These are phyloP conservation scores for Cornus suecica DNA, from an alignment of 148 eudicot species.

Conservation along the genomic window DNA sequence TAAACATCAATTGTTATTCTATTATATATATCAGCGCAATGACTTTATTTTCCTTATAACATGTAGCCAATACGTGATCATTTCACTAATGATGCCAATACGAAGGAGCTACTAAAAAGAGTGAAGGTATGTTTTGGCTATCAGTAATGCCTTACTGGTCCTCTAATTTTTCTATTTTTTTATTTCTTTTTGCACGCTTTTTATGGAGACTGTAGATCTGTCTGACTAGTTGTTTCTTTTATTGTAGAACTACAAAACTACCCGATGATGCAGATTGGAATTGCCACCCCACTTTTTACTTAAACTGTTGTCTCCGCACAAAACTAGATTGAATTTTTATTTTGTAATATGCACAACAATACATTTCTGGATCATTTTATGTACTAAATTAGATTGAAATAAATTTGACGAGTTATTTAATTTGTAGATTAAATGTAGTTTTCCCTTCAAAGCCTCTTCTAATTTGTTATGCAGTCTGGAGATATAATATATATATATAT, in stretches of 20 bases:
- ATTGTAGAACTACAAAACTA: constrained; percentile 30
- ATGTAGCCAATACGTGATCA: constrained; percentile 89
- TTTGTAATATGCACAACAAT: not conserved
- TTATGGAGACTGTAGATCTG: not conserved
- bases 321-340: not conserved
- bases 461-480: not conserved
- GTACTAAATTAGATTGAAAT: too few relatives aligned
- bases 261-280: constrained; percentile 22
- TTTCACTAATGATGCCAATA: constrained; percentile 51
- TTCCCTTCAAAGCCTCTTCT: too few relatives aligned
- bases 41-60: not conserved
- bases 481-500: too few relatives aligned
- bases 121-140: constrained; percentile 64
- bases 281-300: not conserved
- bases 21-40: not conserved
- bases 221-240: not conserved
- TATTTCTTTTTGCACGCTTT: not conserved
- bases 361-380: not conserved
- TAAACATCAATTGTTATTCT: too few relatives aligned
- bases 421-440: too few relatives aligned
- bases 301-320: not conserved
- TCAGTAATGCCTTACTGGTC: not conserved
- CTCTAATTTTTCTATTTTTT: not conserved
- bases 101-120: constrained; percentile 62
- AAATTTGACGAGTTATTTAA: not conserved